Evolutionary conservation across 768 basidiomycete genomes (phyloP).

Genomic region (Mycena belliarum): DNA sequence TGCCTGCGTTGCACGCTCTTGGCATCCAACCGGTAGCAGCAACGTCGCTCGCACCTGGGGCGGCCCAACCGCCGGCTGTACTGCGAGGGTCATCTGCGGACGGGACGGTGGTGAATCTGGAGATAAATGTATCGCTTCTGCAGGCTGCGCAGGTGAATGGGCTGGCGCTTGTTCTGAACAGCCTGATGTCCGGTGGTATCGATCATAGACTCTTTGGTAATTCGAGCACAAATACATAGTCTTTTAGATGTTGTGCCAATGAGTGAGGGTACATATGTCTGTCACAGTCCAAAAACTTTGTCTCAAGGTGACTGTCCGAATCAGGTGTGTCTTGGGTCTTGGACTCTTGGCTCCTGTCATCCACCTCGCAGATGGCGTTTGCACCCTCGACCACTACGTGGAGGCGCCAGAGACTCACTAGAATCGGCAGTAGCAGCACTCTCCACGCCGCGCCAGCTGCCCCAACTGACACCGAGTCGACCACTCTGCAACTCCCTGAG

Average conservation of each 20-base stretch:
- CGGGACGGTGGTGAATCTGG: conserved; percentile 71
- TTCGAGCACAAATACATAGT: no score
- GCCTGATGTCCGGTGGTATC: conserved; percentile 51
- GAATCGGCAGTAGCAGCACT: conserved; percentile 45
- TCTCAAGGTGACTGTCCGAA: no score
- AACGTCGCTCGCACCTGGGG: conserved; percentile 49
- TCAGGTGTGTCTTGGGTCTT: no score
- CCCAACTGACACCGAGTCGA: conserved; percentile 33
- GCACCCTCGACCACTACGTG: conserved; percentile 59
- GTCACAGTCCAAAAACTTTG: no score
- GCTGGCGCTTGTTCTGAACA: conserved; percentile 69
- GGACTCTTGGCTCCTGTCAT: background rate
- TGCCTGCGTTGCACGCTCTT: conserved; percentile 65
- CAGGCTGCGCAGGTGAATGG: conserved; percentile 80
- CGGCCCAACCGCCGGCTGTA: conserved; percentile 73
- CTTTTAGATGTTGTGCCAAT: no score
- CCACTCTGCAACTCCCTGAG: conserved; percentile 34
- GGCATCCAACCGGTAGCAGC: conserved; percentile 74
- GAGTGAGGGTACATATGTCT: no score
- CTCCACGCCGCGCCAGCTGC: conserved; percentile 20
- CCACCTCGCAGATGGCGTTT: conserved; percentile 18
- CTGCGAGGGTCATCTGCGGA: conserved; percentile 70
- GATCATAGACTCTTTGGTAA: background rate
- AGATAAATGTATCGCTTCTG: conserved; percentile 75
- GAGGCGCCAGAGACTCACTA: conserved; percentile 61